Evolutionary conservation across 2,329 filamentous ascomycete genomes (phyloP).

Genomic region (Tolypocladium inflatum): DNA sequence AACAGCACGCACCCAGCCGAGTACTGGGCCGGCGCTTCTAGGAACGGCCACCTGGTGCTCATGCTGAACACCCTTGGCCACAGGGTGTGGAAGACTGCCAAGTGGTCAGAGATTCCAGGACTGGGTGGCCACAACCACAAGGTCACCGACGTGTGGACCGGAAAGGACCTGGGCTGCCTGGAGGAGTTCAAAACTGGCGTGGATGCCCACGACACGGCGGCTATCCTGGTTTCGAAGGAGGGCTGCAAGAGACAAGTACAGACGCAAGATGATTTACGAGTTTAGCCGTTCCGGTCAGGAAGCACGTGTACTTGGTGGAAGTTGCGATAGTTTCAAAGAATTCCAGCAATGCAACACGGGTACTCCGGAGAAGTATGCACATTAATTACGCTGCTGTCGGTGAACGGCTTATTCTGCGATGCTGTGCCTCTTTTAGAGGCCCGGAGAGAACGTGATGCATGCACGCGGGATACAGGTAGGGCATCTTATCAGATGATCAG

Average conservation of each 20-base stretch:
- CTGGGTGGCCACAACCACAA: conserved; percentile 22
- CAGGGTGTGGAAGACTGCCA: conserved; percentile 22
- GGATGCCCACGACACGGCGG: conserved; percentile 24
- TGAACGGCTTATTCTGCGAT: no score
- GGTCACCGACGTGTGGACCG: conserved; percentile 37
- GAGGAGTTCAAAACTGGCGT: conserved; percentile 17
- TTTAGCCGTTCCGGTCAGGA: no score
- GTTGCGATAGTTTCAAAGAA: no score
- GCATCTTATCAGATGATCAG: conserved; percentile 1
- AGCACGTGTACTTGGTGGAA: no score
- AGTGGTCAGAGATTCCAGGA: conserved; percentile 33
- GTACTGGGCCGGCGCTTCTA: conserved; percentile 36
- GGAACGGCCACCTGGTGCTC: conserved; percentile 33
- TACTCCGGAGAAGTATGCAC: no score
- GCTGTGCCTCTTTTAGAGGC: not conserved
- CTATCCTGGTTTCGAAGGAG: conserved; percentile 8
- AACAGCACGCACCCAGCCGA: conserved; percentile 37
- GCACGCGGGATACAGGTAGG: not conserved
- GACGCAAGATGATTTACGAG: no score
- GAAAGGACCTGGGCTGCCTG: conserved; percentile 26
- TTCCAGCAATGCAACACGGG: no score
- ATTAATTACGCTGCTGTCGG: no score
- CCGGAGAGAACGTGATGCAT: not conserved
- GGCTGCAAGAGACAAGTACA: not conserved
- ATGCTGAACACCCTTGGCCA: conserved; percentile 32